Evolutionary conservation across 352 stramenopile species (phyloP).

Genomic region (Phytopythium oedochilum): DNA sequence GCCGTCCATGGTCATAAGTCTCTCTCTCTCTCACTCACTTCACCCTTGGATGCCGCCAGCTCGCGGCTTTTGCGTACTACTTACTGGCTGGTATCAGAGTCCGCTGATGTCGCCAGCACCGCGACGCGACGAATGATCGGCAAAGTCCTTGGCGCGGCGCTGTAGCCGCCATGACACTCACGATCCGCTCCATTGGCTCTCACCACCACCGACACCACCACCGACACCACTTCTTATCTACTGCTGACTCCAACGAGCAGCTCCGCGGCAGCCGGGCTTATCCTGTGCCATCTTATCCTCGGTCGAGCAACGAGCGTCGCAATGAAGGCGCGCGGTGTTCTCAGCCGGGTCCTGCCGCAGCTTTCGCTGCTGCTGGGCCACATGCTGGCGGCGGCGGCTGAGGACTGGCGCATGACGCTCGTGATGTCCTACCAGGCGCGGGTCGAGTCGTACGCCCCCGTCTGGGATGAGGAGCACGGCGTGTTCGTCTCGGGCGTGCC

Average conservation of each 20-base stretch:
- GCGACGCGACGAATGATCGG: neutral
- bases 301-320: too few species aligned
- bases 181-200: too few species aligned
- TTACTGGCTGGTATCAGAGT: neutral
- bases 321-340: too few species aligned
- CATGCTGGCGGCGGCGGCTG: neutral
- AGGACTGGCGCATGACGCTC: slow-evolving; percentile 36
- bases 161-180: too few species aligned
- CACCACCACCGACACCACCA: too few species aligned
- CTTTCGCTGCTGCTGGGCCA: neutral
- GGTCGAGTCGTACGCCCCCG: slow-evolving; percentile 41
- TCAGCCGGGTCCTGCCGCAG: neutral
- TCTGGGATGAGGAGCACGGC: slow-evolving; percentile 40
- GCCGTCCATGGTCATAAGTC: neutral
- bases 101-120: slow-evolving; percentile 1
- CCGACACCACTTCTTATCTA: neutral
- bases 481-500: slow-evolving; percentile 41
- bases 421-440: slow-evolving; percentile 56
- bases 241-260: too few species aligned
- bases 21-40: neutral
- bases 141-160: too few species aligned
- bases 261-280: too few species aligned
- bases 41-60: neutral
- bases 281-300: too few species aligned
- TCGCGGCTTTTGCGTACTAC: too few species aligned